Percentiles rank a stretch among this genome's conserved stretches.
These are phyloP conservation scores for Paracamarosporium sp. DNA, from an alignment of 2,329 filamentous ascomycete genomes.

Conservation along the genomic window DNA sequence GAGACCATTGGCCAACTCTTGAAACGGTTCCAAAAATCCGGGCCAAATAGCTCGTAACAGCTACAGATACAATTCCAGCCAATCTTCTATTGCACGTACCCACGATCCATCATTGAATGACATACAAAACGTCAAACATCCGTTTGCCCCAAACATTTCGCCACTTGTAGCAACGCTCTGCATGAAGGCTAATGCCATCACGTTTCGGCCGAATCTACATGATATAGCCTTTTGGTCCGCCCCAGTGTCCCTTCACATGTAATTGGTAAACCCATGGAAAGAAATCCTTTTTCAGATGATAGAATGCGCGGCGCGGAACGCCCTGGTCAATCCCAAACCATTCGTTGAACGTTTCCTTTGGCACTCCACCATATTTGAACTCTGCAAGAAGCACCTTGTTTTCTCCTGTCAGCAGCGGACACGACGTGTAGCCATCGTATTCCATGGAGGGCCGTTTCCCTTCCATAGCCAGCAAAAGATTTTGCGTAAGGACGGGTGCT, in stretches of 20 bases:
- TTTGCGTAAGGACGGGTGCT: conserved; percentile 42
- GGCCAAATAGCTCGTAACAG: no score
- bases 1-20: no score
- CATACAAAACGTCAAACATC: no score
- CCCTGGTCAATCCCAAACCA: conserved; percentile 64
- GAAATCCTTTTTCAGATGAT: conserved; percentile 70
- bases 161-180: no score
- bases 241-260: conserved; percentile 68
- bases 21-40: no score
- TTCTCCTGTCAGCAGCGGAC: conserved; percentile 54
- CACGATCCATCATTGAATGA: no score
- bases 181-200: no score
- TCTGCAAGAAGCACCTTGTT: conserved; percentile 69
- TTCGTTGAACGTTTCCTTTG: conserved; percentile 67
- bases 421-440: conserved; percentile 50
- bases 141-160: no score
- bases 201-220: conserved; percentile 11
- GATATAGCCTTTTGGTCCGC: conserved; percentile 62
- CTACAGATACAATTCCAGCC: no score
- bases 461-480: conserved; percentile 37
- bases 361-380: conserved; percentile 69
- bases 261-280: conserved; percentile 71
- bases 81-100: no score
- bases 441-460: conserved; percentile 27
- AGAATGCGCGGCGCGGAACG: conserved; percentile 63